Conservation (phyloP, 305 asterid genomes). For the Solanum hybrid region DNA sequence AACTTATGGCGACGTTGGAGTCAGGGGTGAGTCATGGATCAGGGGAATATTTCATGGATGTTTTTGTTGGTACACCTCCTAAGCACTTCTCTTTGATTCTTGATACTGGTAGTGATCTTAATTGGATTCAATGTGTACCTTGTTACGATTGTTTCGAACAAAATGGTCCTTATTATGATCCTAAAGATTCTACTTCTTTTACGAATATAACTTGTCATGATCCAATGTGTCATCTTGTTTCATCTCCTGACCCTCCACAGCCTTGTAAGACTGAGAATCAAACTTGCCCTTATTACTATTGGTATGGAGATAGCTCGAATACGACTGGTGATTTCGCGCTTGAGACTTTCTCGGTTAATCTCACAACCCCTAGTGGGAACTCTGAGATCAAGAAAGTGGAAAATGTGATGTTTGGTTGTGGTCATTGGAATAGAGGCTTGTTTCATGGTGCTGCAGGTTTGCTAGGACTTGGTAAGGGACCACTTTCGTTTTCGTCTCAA, state of each 20-base stretch:
- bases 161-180: slow-evolving; percentile 61
- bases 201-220: slow-evolving; percentile 53
- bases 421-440: slow-evolving; percentile 92
- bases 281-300: slow-evolving; percentile 74
- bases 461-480: slow-evolving; percentile 85
- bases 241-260: slow-evolving; percentile 62
- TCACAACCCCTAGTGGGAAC: slow-evolving; percentile 36
- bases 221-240: slow-evolving; percentile 58
- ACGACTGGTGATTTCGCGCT: slow-evolving; percentile 84
- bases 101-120: slow-evolving; percentile 93
- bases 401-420: slow-evolving; percentile 92
- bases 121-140: slow-evolving; percentile 89
- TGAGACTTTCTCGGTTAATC: slow-evolving; percentile 75
- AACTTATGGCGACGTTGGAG: slow-evolving; percentile 64
- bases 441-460: slow-evolving; percentile 94
- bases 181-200: slow-evolving; percentile 43
- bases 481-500: slow-evolving; percentile 76
- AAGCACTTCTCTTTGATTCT: slow-evolving; percentile 74
- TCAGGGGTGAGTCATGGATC: slow-evolving; percentile 93
- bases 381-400: slow-evolving; percentile 44
- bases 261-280: slow-evolving; percentile 37
- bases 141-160: slow-evolving; percentile 86
- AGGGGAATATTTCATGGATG: slow-evolving; percentile 93
- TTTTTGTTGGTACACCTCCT: slow-evolving; percentile 85
- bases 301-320: slow-evolving; percentile 95